Evolutionary conservation across 257 asterid genomes (phyloP).

Genomic region (Gentiana macrophylla): DNA sequence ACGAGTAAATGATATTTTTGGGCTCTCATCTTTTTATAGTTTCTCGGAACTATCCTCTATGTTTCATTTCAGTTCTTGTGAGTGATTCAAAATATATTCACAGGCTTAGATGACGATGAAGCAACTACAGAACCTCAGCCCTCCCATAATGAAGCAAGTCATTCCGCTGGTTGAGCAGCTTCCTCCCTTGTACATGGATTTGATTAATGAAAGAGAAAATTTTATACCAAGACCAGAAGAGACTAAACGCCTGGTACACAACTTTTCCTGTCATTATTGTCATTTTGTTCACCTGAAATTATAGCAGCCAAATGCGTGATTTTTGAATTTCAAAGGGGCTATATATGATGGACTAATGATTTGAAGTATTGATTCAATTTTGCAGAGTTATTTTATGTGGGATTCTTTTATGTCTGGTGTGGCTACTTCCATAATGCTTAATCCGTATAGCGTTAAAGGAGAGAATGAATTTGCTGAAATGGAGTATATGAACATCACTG

Average conservation of each 20-base stretch:
- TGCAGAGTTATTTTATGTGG: conserved; percentile 89
- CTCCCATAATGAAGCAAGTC: conserved; percentile 80
- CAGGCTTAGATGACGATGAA: conserved; percentile 95
- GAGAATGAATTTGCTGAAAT: conserved; percentile 76
- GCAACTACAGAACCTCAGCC: conserved; percentile 86
- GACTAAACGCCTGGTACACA: conserved; percentile 67
- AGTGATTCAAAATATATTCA: conserved; percentile 1
- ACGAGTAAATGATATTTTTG: too few species aligned
- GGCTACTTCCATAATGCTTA: conserved; percentile 78
- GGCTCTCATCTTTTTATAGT: too few species aligned
- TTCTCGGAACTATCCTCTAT: too few species aligned
- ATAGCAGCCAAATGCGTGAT: neutral
- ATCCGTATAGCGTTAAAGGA: conserved; percentile 28
- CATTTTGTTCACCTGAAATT: too few species aligned
- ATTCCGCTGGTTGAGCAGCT: conserved; percentile 95
- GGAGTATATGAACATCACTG: conserved; percentile 73
- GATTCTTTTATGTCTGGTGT: conserved; percentile 68
- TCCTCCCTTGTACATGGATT: conserved; percentile 90
- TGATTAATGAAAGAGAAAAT: conserved; percentile 79
- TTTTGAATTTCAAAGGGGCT: neutral
- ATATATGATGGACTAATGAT: neutral
- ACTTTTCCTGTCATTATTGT: neutral
- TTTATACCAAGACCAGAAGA: conserved; percentile 88
- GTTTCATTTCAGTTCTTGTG: too few species aligned
- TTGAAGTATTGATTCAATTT: neutral